Evolutionary conservation across 1,284 basidiomycete species (phyloP).

Genomic region (Tilletia horrida): DNA sequence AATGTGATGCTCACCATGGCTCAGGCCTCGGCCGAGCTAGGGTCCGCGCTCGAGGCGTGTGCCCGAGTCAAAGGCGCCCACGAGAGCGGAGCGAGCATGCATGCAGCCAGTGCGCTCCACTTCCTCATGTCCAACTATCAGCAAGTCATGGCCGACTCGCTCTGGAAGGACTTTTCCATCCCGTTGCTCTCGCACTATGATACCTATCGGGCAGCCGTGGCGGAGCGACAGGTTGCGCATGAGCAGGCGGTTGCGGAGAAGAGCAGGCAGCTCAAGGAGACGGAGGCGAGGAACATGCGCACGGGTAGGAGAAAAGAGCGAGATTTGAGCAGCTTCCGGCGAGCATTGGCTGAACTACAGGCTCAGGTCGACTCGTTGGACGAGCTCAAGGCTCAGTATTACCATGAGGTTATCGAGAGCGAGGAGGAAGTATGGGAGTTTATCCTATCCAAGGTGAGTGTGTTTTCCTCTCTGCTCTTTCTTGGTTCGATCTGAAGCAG

Average conservation of each 20-base stretch:
- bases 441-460: slow-evolving; percentile 62
- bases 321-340: slow-evolving; percentile 49
- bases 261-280: slow-evolving; percentile 78
- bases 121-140: slow-evolving; percentile 89
- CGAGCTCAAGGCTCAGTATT: slow-evolving; percentile 73
- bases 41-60: slow-evolving; percentile 61
- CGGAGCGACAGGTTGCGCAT: slow-evolving; percentile 54
- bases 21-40: slow-evolving; percentile 77
- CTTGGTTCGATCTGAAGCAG: background rate
- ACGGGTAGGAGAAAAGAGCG: slow-evolving; percentile 67
- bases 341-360: slow-evolving; percentile 64
- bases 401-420: slow-evolving; percentile 79
- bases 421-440: slow-evolving; percentile 91
- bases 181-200: slow-evolving; percentile 80
- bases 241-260: slow-evolving; percentile 63
- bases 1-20: slow-evolving; percentile 77
- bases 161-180: slow-evolving; percentile 85
- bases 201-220: slow-evolving; percentile 70
- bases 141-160: slow-evolving; percentile 79
- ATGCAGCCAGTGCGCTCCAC: slow-evolving; percentile 66
- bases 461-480: no score
- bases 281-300: slow-evolving; percentile 82
- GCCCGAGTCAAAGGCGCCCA: slow-evolving; percentile 51
- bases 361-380: slow-evolving; percentile 83
- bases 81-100: slow-evolving; percentile 38